Evolutionary conservation across 306 rosid species (phyloP).

Genomic region (Rubus idaeus): DNA sequence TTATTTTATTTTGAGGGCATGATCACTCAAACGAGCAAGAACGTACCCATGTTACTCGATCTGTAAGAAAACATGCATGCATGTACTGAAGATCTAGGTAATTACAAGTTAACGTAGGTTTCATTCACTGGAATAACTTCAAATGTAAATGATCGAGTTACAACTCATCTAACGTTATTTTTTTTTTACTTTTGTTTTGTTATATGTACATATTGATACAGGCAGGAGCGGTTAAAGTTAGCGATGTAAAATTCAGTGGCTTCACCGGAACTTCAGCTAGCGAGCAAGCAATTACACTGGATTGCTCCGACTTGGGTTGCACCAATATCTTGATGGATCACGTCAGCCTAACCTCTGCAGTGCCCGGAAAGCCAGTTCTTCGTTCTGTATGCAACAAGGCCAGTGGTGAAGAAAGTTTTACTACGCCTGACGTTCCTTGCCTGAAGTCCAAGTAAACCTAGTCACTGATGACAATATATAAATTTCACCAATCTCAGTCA

Average conservation of each 20-base stretch:
- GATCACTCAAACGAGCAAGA: too few species aligned
- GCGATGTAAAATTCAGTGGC: constrained; percentile 7
- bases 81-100: too few species aligned
- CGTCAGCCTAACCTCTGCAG: not conserved
- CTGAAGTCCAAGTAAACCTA: not conserved
- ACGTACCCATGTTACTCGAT: too few species aligned
- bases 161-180: not conserved
- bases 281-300: constrained; percentile 13
- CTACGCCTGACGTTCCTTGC: not conserved
- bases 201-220: not conserved
- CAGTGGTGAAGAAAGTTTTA: not conserved
- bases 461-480: not conserved
- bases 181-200: not conserved
- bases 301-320: constrained; percentile 9
- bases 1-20: too few species aligned
- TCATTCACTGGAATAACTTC: too few species aligned
- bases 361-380: not conserved
- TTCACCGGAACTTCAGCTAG: constrained; percentile 8
- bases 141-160: not conserved
- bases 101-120: too few species aligned
- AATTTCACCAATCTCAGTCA: not conserved
- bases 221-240: not conserved
- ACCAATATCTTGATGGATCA: not conserved
- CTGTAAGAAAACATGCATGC: too few species aligned
- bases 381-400: not conserved